A percentile compares a stretch with the other conserved stretches of the same genome.
phyloP scores from a whole-genome alignment of 202 grass and related monocot genomes.

The Zoysia matrella region DNA sequence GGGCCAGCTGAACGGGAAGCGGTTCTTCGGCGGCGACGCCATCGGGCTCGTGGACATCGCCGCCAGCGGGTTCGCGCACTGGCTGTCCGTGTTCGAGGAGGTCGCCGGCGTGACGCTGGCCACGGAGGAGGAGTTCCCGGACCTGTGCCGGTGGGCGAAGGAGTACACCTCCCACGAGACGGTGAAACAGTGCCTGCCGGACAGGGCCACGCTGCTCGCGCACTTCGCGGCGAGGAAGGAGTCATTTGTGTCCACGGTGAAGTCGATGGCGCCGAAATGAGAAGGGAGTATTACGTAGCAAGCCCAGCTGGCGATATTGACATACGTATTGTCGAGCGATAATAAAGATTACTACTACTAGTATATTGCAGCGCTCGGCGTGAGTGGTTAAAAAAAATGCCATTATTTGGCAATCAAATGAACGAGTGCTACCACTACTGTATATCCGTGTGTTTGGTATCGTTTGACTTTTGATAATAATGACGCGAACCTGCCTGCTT shows the following conservation, averaged over 20 bases:
- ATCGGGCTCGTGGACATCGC: slow-evolving; percentile 59
- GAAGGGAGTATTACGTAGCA: neutral
- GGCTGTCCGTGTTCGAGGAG: slow-evolving; percentile 54
- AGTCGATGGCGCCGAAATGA: neutral
- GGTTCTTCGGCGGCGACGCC: slow-evolving; percentile 53
- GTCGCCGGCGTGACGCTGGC: slow-evolving; percentile 44
- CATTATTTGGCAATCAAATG: neutral
- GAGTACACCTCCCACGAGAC: slow-evolving; percentile 12
- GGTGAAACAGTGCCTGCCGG: slow-evolving; percentile 16
- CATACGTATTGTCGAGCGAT: no score
- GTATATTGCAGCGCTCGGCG: no score
- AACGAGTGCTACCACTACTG: neutral
- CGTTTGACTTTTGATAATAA: neutral
- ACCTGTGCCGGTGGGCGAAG: slow-evolving; percentile 15
- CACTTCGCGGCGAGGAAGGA: slow-evolving; percentile 11
- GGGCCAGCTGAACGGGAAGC: slow-evolving; percentile 38
- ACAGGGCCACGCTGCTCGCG: slow-evolving; percentile 21
- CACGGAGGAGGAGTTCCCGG: neutral
- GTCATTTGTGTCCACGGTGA: neutral
- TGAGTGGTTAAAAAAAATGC: no score
- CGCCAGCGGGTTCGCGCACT: slow-evolving; percentile 37
- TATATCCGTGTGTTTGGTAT: neutral
- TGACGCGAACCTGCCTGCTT: no score
- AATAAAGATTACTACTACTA: no score
- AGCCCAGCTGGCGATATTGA: no score